Conservation (phyloP, 2,329 filamentous ascomycete species). For the Beauveria sp. region DNA sequence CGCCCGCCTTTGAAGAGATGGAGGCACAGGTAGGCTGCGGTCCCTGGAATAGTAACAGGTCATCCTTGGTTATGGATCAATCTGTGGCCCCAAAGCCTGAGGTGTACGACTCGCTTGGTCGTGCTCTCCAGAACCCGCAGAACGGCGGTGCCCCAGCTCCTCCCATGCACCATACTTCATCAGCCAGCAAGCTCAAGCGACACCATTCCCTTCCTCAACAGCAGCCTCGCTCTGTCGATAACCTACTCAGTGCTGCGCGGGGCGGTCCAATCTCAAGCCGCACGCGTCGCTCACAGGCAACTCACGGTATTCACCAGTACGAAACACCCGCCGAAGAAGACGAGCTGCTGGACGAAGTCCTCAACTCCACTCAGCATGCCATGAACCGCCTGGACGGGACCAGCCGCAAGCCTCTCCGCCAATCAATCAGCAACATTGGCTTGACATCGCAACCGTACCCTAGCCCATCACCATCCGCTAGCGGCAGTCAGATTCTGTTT, state of each 20-base stretch:
- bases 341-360: conserved; percentile 83
- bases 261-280: conserved; percentile 65
- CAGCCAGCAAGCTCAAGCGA: conserved; percentile 49
- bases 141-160: conserved; percentile 35
- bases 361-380: conserved; percentile 68
- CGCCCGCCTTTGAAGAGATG: conserved; percentile 74
- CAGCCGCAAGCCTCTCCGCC: conserved; percentile 37
- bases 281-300: conserved; percentile 68
- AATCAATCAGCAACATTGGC: conserved; percentile 57
- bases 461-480: conserved; percentile 70
- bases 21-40: conserved; percentile 90
- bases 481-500: conserved; percentile 69
- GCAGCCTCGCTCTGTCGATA: conserved; percentile 57
- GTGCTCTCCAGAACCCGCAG: conserved; percentile 47
- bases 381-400: conserved; percentile 60
- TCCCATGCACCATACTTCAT: conserved; percentile 42
- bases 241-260: conserved; percentile 49
- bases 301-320: conserved; percentile 72
- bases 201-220: conserved; percentile 59
- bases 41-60: conserved; percentile 80
- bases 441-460: conserved; percentile 53
- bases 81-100: conserved; percentile 44
- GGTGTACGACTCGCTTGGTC: conserved; percentile 54
- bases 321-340: conserved; percentile 96
- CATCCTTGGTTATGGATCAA: conserved; percentile 71